phyloP scores from a whole-genome alignment of 495 filamentous ascomycete species.

The Aspergillus wentii region DNA sequence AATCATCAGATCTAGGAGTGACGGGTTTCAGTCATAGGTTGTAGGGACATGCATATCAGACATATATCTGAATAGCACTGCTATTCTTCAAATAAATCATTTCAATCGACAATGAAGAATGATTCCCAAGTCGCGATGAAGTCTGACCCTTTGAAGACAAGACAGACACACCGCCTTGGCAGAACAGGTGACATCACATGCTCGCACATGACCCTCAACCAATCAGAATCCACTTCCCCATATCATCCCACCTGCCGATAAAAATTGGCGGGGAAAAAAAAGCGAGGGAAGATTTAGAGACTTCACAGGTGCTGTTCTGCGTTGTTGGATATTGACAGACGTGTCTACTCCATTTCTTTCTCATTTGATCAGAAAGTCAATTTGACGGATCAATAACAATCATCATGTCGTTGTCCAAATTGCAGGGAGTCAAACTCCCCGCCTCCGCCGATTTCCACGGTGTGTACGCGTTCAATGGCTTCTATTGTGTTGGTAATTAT shows the following conservation, averaged over 20 bases:
- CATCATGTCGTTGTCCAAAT: slow-evolving; percentile 34
- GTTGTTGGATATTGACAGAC: neutral
- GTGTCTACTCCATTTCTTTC: neutral
- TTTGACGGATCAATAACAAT: slow-evolving; percentile 6
- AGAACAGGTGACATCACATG: slow-evolving; percentile 13
- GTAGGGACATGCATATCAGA: too few species aligned
- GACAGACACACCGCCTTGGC: neutral
- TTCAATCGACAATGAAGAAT: slow-evolving; percentile 24
- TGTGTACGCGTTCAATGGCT: slow-evolving; percentile 36
- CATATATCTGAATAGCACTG: too few species aligned
- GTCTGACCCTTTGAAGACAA: neutral
- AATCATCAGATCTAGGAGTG: too few species aligned
- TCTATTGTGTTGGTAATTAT: slow-evolving; percentile 22
- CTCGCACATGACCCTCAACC: slow-evolving; percentile 3
- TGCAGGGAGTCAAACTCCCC: slow-evolving; percentile 53
- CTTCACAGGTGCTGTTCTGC: neutral
- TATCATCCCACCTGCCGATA: slow-evolving; percentile 7
- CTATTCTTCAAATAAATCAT: too few species aligned
- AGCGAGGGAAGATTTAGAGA: neutral
- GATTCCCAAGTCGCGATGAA: neutral
- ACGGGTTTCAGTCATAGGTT: too few species aligned
- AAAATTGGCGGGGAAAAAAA: slow-evolving; percentile 22
- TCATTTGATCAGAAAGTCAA: too few species aligned
- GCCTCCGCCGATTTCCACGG: slow-evolving; percentile 68
- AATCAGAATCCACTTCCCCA: slow-evolving; percentile 11